Conservation (phyloP, 805 yeast genomes). For the Wickerhamomyces canadensis region DNA sequence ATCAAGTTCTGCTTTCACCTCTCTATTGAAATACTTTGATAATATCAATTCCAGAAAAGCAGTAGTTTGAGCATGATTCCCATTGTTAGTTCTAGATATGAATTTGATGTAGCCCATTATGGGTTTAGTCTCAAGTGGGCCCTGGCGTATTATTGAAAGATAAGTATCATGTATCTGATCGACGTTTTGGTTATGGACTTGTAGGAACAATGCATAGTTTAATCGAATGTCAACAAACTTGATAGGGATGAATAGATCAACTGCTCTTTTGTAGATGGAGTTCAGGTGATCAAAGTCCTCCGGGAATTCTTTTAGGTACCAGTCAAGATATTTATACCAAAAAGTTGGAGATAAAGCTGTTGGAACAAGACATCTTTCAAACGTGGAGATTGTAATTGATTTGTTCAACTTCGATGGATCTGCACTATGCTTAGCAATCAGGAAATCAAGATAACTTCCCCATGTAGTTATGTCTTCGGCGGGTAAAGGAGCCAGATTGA, state of each 20-base stretch:
- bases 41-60: slow-evolving; percentile 21
- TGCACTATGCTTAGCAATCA: slow-evolving; percentile 29
- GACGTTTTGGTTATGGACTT: slow-evolving; percentile 6
- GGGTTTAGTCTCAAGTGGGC: slow-evolving; percentile 13
- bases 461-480: slow-evolving; percentile 46
- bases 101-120: slow-evolving; percentile 20
- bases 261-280: slow-evolving; percentile 48
- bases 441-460: slow-evolving; percentile 56
- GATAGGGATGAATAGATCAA: slow-evolving; percentile 30
- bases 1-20: slow-evolving; percentile 10
- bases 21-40: slow-evolving; percentile 14
- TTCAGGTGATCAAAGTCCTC: slow-evolving; percentile 30
- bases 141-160: slow-evolving; percentile 8
- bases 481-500: slow-evolving; percentile 42
- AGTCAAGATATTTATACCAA: slow-evolving; percentile 67
- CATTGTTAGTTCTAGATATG: slow-evolving; percentile 11
- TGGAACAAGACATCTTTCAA: slow-evolving; percentile 71
- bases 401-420: slow-evolving; percentile 14
- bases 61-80: slow-evolving; percentile 17
- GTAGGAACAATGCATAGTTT: slow-evolving; percentile 20
- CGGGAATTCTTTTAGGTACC: slow-evolving; percentile 32
- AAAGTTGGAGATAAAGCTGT: slow-evolving; percentile 51
- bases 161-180: slow-evolving; percentile 18
- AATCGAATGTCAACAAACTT: slow-evolving; percentile 11
- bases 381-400: slow-evolving; percentile 38